Percentiles rank a stretch among this genome's conserved stretches.
phyloP scores from a whole-genome alignment of 2,329 filamentous ascomycete genomes.

The Aureobasidium uvarum region DNA sequence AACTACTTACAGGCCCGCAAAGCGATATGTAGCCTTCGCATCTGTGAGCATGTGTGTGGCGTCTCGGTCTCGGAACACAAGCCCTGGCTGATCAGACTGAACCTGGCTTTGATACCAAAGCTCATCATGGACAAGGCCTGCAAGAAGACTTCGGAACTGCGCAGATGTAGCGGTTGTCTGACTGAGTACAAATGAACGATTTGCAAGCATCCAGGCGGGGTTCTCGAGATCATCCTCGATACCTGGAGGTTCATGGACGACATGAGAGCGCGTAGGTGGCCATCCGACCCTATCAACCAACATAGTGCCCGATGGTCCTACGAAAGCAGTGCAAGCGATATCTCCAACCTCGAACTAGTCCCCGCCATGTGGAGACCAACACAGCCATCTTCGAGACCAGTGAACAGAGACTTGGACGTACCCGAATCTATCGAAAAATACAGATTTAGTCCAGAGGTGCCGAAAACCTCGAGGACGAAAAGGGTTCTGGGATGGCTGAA shows the following conservation, averaged over 20 bases:
- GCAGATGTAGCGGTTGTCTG: neutral
- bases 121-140: neutral
- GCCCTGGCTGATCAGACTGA: neutral
- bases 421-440: too few species aligned
- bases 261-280: too few species aligned
- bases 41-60: neutral
- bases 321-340: neutral
- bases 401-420: neutral
- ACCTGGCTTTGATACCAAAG: neutral
- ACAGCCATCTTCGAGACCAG: neutral
- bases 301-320: neutral
- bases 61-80: too few species aligned
- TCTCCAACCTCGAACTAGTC: neutral
- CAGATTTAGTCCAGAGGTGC: neutral
- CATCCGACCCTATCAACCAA: neutral
- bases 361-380: neutral
- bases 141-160: neutral
- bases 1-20: neutral
- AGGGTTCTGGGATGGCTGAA: neutral
- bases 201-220: neutral
- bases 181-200: neutral
- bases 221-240: neutral
- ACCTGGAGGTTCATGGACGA: neutral
- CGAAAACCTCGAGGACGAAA: too few species aligned
- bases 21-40: neutral